A percentile compares a stretch with the other conserved stretches of the same genome.
These are phyloP conservation scores for Zoysia matrella DNA, from an alignment of 202 grass and related monocot species.

Conservation along the genomic window DNA sequence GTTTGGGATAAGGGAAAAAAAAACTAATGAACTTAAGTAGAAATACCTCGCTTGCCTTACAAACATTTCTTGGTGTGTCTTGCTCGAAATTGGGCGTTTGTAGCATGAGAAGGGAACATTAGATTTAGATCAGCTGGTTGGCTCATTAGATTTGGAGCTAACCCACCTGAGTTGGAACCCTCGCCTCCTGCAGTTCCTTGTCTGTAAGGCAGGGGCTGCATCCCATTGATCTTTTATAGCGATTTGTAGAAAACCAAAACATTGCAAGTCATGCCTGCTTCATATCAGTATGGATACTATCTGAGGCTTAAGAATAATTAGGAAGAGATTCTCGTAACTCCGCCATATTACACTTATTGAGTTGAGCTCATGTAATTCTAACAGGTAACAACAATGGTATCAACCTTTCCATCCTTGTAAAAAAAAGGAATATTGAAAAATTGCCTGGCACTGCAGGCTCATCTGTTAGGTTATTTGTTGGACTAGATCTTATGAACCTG, in stretches of 20 bases:
- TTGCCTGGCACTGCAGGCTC: not conserved
- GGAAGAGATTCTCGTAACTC: no score
- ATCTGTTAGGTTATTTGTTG: conserved; percentile 14
- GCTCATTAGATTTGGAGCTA: no score
- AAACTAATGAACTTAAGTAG: not conserved
- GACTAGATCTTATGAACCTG: conserved; percentile 12
- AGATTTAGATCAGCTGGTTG: no score
- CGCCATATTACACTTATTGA: not conserved
- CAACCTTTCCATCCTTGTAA: not conserved
- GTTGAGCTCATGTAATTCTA: not conserved
- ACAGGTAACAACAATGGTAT: not conserved
- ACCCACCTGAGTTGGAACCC: no score
- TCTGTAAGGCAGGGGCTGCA: no score
- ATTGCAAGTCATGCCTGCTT: not conserved
- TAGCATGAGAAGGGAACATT: not conserved
- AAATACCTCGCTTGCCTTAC: not conserved
- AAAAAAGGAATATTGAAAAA: not conserved
- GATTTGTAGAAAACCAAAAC: not conserved
- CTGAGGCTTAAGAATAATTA: no score
- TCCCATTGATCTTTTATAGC: no score
- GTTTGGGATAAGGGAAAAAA: not conserved
- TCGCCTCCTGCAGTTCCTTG: no score
- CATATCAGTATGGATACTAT: not conserved
- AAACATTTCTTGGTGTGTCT: not conserved
- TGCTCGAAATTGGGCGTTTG: not conserved